Base-by-base conservation (phyloP, 2,329 filamentous ascomycete genomes). In the Neobulgaria alba region DNA sequence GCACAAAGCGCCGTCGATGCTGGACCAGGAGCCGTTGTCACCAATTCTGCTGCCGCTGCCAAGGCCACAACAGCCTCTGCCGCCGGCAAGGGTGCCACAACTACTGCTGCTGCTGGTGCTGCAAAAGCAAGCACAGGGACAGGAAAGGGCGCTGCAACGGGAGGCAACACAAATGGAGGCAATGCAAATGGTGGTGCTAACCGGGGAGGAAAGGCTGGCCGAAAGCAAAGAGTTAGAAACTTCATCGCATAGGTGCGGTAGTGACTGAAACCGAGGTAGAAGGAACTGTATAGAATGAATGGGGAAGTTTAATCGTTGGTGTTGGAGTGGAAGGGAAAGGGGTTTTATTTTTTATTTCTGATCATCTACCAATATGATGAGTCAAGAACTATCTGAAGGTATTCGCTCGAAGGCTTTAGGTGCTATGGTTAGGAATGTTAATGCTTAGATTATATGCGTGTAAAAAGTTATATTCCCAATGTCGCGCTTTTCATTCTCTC, bases 1-100 rank as follows among this genome's bases (percentile, higher is more conserved):
- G 41, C 48, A 10, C 46, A 44, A 1, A 39, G 41, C 21, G 47
- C 48, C 3, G 48, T 49, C 3, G 37, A 39, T 9, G 31, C 29
- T 26, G 40, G 45, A 15, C 43, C 48, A 12, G 45, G 39, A 32
- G 30, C 42, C 4, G 29, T 40, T 36, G 33, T 37, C 3, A 42
- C 42, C 29, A 36, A 16, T 4, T 7, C 23, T 26, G 12, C 23
- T 7, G 12, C 7, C 23, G 23, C 23, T 12, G 23, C 23, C 7
- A 26, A 26, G 12, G 23, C 23, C 7, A 12, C 7, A 26, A 26
- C 7, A 7, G 21, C 41, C 5, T 40, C 34, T 18, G 26, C 37
- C 12, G 26, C n/a, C n/a, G 23, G 23, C 23, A 26, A 26, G 23
- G 23, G 7, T 26, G 23, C 7, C 12, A 12, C 23, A 7, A 26